Conservation (phyloP, 2,329 filamentous ascomycete species). For the Dothidotthia symphoricarpi region DNA sequence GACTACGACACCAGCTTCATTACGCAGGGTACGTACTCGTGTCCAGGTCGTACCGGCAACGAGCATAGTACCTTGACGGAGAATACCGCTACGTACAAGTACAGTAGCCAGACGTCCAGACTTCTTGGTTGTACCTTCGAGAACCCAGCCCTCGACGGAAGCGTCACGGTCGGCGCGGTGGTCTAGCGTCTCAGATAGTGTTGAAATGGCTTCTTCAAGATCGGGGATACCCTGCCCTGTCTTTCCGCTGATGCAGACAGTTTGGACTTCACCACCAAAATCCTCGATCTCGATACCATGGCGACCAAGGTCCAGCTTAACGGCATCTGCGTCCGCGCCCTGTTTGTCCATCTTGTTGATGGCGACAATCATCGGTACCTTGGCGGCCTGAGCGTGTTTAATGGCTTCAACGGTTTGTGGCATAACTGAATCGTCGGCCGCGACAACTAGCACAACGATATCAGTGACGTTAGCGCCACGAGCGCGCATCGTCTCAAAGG, state of each 20-base stretch:
- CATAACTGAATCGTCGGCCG: conserved; percentile 95
- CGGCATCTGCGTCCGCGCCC: conserved; percentile 73
- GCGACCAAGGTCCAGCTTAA: conserved; percentile 81
- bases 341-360: conserved; percentile 97
- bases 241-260: conserved; percentile 87
- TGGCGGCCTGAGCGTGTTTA: conserved; percentile 83
- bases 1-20: conserved; percentile 76
- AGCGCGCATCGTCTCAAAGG: conserved; percentile 93
- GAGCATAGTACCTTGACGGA: conserved; percentile 75
- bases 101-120: conserved; percentile 84
- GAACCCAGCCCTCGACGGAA: conserved; percentile 85
- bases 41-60: conserved; percentile 89
- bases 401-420: conserved; percentile 95
- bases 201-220: conserved; percentile 85
- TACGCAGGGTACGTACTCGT: conserved; percentile 76
- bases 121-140: conserved; percentile 86
- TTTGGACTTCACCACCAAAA: conserved; percentile 90
- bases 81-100: conserved; percentile 81
- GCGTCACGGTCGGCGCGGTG: conserved; percentile 77
- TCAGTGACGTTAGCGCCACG: conserved; percentile 94
- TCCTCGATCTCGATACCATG: conserved; percentile 92
- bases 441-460: conserved; percentile 92
- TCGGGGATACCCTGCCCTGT: conserved; percentile 89
- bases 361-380: conserved; percentile 93
- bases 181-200: conserved; percentile 85